Base-by-base conservation (phyloP, 164 flowering plant genomes). In the Cinnamomum chago region DNA sequence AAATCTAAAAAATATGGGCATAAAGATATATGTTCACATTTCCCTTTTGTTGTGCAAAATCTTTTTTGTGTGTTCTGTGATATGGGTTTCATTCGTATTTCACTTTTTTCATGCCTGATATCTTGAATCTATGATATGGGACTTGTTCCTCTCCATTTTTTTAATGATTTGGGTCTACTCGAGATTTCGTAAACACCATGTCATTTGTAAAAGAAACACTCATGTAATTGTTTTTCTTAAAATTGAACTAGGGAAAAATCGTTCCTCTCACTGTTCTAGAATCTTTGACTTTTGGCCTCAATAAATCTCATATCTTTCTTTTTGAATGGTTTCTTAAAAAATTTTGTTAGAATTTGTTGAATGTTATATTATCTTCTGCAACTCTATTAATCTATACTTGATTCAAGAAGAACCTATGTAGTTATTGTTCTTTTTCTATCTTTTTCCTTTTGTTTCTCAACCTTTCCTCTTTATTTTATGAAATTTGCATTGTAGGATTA, bases 101-200 rank as follows among this genome's bases (percentile, higher is more conserved):
- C 18, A 73, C 11, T 47, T 40, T 13, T 60, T 25, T 51, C 62
- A 50, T 60, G 12, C 50, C 6, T 55, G 9, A 7, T 52, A 13
- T 75, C 47, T 33, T 62, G 60, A 75, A 60, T 70, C 47, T 62
- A 22, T 24, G 40, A 66, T 11, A 7, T 30, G 2, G 1, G 66
- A 3, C 50, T 71, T 58, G 25, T 58, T 58, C 30, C 5, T 55
- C 33, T 22, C 23, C 71, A 22, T n/a, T n/a, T 55, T 28, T 66
- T 28, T n/a, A 55, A 50, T 33, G 71, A 74, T 74, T 58, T 58
- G 71, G 67, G 40, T 22, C 6, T 70, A n/a, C 70, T 70, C 28
- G 70, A 11, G 15, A 11, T 64, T 64, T 64, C 23, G n/a, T 1
- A 9, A 60, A n/a, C 64, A 18, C 64, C 1, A 35, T 35, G 47